Evolutionary conservation across 495 filamentous ascomycete genomes (phyloP).

Genomic region (Neurospora africana): DNA sequence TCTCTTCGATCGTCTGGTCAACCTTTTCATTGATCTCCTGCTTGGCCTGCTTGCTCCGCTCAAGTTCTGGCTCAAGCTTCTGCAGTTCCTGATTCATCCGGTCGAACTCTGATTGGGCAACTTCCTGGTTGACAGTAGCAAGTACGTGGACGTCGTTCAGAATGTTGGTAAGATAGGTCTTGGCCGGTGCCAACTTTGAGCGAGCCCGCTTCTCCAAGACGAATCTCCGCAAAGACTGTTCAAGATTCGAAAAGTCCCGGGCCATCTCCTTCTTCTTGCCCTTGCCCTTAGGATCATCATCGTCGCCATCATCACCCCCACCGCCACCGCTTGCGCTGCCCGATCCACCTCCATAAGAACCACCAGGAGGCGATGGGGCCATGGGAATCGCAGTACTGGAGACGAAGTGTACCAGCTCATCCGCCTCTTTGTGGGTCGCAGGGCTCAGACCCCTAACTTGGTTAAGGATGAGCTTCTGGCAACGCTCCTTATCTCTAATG

Average conservation of each 20-base stretch:
- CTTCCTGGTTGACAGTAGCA: conserved; percentile 77
- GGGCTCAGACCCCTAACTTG: conserved; percentile 79
- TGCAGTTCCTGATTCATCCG: conserved; percentile 69
- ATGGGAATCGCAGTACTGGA: conserved; percentile 90
- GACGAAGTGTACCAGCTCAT: conserved; percentile 92
- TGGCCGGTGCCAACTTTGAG: conserved; percentile 91
- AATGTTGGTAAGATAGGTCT: conserved; percentile 92
- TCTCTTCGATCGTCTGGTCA: conserved; percentile 71
- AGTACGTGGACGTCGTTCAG: conserved; percentile 73
- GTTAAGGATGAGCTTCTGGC: conserved; percentile 80
- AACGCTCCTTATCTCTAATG: conserved; percentile 76
- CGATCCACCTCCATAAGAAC: conserved; percentile 48
- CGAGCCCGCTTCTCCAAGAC: conserved; percentile 92
- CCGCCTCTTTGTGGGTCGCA: conserved; percentile 82
- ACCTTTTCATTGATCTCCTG: conserved; percentile 72
- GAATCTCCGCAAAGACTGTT: conserved; percentile 80
- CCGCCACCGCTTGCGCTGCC: conserved; percentile 46
- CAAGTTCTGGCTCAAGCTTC: conserved; percentile 74
- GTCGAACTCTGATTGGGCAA: conserved; percentile 77
- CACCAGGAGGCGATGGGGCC: conserved; percentile 41
- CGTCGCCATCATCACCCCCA: conserved; percentile 45
- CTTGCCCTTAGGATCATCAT: conserved; percentile 68
- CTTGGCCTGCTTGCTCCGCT: conserved; percentile 72
- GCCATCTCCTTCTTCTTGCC: conserved; percentile 81
- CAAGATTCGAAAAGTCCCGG: conserved; percentile 79